Base-by-base conservation (phyloP, 768 basidiomycete species). In the Suillus tomentosus region DNA sequence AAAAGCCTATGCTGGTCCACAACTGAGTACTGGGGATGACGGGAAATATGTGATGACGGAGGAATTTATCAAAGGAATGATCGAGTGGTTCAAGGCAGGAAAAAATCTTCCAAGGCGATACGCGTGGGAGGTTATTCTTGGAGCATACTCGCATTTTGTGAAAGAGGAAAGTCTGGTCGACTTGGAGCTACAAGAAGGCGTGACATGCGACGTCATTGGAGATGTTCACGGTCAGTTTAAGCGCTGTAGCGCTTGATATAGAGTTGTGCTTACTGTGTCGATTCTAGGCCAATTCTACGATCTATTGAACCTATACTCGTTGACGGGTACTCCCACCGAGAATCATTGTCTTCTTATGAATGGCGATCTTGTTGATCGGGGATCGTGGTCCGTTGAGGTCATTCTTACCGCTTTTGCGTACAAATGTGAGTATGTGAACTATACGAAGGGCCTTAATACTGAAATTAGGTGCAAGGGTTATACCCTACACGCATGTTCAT, bases 321-420 rank as follows among this genome's bases (percentile, higher is more conserved):
- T 97, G 68, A 97, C 96, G 0, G 94, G 92, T 17, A 84, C 87
- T 62, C 97, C 97, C 14, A 88, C 81, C 62, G 85, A 92, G 62
- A 88, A 86, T n/a, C 96, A 98, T 68, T 89, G 88, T 69, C 74
- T 95, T 56, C 78, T 96, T 59, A 95, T 95, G 89, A 95, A 94
- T 73, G 93, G 95, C 11, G 96, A 99, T 80, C 89, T 99, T 55
- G 96, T 99, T 43, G 96, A 99, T 76, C 87, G 96, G 66, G 96
- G 96, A n/a, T 93, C 91, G 34, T 95, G 94, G 93, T 93, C 91
- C 13, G 88, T 94, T 63, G 95, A 95, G 76, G 93, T 99, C 64
- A 95, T 96, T 64, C 79, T 99, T 66, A 88, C 92, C 17, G 90
- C 96, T 5, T 94, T 99, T 72, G 93, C 96, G 13, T 97, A 91